Base-by-base conservation (phyloP, 495 filamentous ascomycete genomes). In the Hypomontagnella monticulosa region DNA sequence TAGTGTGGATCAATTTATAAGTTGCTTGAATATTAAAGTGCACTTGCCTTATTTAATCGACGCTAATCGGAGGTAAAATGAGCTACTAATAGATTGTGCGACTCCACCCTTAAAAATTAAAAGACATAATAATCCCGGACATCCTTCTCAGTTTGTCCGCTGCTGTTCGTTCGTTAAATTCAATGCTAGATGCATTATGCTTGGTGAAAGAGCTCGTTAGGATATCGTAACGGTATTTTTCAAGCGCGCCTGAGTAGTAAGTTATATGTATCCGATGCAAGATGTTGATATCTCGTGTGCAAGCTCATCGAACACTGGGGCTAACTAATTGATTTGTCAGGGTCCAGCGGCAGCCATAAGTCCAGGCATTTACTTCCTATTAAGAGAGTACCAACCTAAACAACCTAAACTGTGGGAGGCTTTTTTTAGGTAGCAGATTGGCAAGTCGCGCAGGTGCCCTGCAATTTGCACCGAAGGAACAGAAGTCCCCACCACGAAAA, bases 11-110 rank as follows among this genome's bases (percentile, higher is more conserved):
- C 66, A 56, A 56, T 47, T 65, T 69, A 62, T 64, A 69, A 65
- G 56, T 65, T 63, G 43, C 18, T 27, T 19, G 34, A 68, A 68
- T 63, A 63, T 63, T 61, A 69, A 63, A 53, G 42, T 60, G 37
- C 33, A 46, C 32, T 52, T 65, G 60, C 47, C 51, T 50, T 69
- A 69, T 65, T 69, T 69, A 69, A 69, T 63, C 43, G 37, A 53
- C 65, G 49, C 49, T 68, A 68, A 68, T 54, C 41, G 48, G 58
- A 67, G 53, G 64, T 67, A 59, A 68, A 68, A 63, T 58, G 52
- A 63, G 54, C 55, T 68, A 59, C 49, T 63, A 68, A 68, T 63
- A 68, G 51, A 63, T 59, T 63, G 34, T 60, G 36, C 47, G 42
- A 41, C 30, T 32, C 65, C 59, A 48, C 54, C 48, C 51, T 52